Evolutionary conservation across 1,284 basidiomycete species (phyloP), one percentile per base, ranked within the genome.

Genomic region (Polyporus tsugae): DNA sequence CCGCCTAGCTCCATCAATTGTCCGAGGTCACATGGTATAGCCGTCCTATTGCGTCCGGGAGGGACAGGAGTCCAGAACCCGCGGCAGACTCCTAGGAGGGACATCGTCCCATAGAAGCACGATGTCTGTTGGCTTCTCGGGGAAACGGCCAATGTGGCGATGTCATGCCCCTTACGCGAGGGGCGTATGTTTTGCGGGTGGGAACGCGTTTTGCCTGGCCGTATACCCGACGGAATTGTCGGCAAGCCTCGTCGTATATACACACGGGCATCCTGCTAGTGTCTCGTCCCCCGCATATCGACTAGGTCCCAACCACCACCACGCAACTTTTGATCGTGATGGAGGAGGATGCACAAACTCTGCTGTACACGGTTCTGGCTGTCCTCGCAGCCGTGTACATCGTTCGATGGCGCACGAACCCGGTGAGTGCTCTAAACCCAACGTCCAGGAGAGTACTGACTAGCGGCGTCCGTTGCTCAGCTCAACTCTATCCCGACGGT

Each of bases 401-500:
- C 44, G 11, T 29, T 10, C 60, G 60, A 36, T 62, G 60, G 60
- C 35, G 60, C 17, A 36, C 33, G 11, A 38, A 62, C 44, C 60
- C 60, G 35, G 60, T 62, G 39, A 13, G 60, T 35, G 10, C 3
- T 36, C 42, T 6, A 46, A 25, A 52, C 42, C 5, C 46, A 17
- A 11, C n/a, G 2, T 53, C 52, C 2, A 53, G 25, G 11, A 29
- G 10, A 11, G 11, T 29, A n/a, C 2, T 22, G 7, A 36, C 9
- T 39, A 22, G 17, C 33, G 19, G 13, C 19, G 17, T 19, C n/a
- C 17, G 57, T 38, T 13, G 25, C n/a, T 4, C 19, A 58, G 57
- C 57, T 58, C 35, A 58, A 58, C 57, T 58, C 57, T 35, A 58
- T 58, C 33, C 57, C 57, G 7, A 58, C 57, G 19, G 55, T 57